Percentiles rank a stretch among this genome's conserved stretches.
Evolutionary conservation across 1,284 basidiomycete genomes (phyloP).

Genomic region (Sutorius eximius): DNA sequence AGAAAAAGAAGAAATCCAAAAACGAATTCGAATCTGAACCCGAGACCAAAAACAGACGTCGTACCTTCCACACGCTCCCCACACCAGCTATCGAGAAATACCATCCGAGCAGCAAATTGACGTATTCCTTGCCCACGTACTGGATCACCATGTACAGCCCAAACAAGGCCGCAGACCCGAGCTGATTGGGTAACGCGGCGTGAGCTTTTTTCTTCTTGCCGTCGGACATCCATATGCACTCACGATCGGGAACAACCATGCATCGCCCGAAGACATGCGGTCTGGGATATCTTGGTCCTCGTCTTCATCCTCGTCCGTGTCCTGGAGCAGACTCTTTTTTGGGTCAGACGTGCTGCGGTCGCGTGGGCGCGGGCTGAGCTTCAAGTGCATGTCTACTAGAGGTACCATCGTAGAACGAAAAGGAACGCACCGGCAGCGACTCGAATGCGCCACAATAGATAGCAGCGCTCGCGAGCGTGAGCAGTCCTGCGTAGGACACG

Average conservation of each 20-base stretch:
- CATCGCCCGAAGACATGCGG: constrained; percentile 65
- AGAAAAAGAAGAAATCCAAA: too few relatives aligned
- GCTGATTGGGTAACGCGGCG: constrained; percentile 35
- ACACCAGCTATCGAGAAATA: constrained; percentile 72
- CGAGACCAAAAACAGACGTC: background rate
- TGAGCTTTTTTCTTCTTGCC: background rate
- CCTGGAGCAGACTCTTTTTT: constrained; percentile 19
- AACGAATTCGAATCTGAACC: background rate
- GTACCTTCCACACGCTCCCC: constrained; percentile 67
- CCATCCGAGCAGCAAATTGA: constrained; percentile 76
- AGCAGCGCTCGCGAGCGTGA: constrained; percentile 58
- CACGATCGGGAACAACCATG: constrained; percentile 77
- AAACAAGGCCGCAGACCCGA: constrained; percentile 65
- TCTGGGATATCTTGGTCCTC: constrained; percentile 51
- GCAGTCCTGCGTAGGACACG: constrained; percentile 65
- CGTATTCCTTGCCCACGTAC: constrained; percentile 80
- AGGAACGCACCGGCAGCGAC: constrained; percentile 59
- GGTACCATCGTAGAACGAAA: background rate
- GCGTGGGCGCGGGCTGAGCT: constrained; percentile 14
- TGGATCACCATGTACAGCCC: constrained; percentile 71
- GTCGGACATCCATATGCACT: constrained; percentile 16
- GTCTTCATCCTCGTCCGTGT: constrained; percentile 36
- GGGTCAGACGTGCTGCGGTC: background rate
- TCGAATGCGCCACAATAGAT: constrained; percentile 68
- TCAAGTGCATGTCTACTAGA: background rate